These are phyloP conservation scores for Talaromyces sp. DNA, from an alignment of 2,329 filamentous ascomycete genomes.

Conservation along the genomic window DNA sequence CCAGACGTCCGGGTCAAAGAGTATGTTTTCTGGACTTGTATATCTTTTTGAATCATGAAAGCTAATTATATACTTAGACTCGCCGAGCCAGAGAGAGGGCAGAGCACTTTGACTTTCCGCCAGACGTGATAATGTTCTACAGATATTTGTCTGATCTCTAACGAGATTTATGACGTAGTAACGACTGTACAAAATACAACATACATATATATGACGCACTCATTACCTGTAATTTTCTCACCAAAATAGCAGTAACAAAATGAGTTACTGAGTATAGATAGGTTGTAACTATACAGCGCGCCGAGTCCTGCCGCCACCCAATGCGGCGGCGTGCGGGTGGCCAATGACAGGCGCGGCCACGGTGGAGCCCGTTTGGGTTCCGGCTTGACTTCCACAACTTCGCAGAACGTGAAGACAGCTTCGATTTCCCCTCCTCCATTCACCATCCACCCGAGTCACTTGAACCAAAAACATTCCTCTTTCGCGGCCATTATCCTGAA, in stretches of 20 bases:
- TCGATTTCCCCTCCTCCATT: background rate
- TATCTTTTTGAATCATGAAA: background rate
- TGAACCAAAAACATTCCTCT: background rate
- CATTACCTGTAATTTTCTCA: background rate
- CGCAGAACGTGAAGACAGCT: background rate
- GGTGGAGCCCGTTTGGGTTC: background rate
- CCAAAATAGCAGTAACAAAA: background rate
- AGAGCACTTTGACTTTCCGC: slow-evolving; percentile 33
- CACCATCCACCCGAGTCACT: background rate
- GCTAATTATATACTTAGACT: slow-evolving; percentile 22
- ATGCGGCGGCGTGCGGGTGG: background rate
- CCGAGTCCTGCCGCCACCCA: background rate
- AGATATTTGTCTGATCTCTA: background rate
- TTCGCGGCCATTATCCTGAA: background rate
- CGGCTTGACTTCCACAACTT: background rate
- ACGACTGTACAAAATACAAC: background rate
- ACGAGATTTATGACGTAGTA: background rate
- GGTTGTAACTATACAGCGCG: background rate
- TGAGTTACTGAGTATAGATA: background rate
- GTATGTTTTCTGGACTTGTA: slow-evolving; percentile 22
- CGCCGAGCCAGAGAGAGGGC: slow-evolving; percentile 41
- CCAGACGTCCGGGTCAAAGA: slow-evolving; percentile 42
- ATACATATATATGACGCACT: background rate
- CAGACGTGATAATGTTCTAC: slow-evolving; percentile 9
- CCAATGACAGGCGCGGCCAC: background rate